Conservation (phyloP, 257 asterid genomes). For the Przewalskia tangutica region DNA sequence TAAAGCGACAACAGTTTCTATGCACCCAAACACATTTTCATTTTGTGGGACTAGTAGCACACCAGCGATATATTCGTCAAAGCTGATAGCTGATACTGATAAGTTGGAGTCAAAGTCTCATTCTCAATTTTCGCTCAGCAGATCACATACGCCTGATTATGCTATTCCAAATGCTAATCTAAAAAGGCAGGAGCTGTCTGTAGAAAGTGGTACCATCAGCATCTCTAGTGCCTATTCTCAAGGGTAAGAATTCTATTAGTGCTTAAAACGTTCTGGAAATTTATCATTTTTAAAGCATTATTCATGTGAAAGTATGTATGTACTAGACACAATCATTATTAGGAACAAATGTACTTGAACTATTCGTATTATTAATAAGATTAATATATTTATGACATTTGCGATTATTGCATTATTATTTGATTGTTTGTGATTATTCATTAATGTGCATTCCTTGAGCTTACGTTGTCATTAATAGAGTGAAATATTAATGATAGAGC, state of each 20-base stretch:
- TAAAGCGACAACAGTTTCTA: neutral
- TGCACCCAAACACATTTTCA: constrained; percentile 25
- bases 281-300: neutral
- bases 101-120: constrained; percentile 34
- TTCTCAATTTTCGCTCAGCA: constrained; percentile 28
- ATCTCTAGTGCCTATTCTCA: constrained; percentile 83
- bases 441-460: too few species aligned
- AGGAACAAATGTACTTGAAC: too few species aligned
- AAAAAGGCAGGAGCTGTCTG: constrained; percentile 38
- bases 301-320: too few species aligned
- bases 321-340: too few species aligned
- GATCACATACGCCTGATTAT: constrained; percentile 25
- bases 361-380: too few species aligned
- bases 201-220: constrained; percentile 82
- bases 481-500: too few species aligned
- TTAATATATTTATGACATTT: too few species aligned
- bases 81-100: constrained; percentile 32
- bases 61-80: constrained; percentile 28
- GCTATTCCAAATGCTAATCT: constrained; percentile 22
- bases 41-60: constrained; percentile 33
- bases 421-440: too few species aligned
- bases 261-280: neutral
- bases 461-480: too few species aligned
- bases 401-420: too few species aligned
- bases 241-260: constrained; percentile 38